Base-by-base conservation (phyloP, 2,329 filamentous ascomycete species). In the Fusarium ambrosium region DNA sequence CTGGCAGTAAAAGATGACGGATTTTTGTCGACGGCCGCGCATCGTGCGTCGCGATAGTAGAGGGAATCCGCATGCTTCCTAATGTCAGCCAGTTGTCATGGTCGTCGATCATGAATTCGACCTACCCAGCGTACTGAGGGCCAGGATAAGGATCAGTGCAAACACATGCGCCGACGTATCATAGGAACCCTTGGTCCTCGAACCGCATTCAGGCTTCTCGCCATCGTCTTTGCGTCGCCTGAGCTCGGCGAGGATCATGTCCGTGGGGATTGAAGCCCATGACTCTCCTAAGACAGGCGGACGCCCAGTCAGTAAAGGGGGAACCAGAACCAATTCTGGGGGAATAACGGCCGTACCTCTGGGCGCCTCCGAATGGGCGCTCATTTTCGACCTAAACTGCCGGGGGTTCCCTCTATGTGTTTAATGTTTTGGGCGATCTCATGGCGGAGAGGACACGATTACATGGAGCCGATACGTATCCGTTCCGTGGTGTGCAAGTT, bases 141-240 rank as follows among this genome's bases (percentile, higher is more conserved):
- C 79, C 62, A 94, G 84, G 66, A 94, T 93, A 43, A 94, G 83
- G 68, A 93, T 85, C 66, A 94, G 82, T 51, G 92, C 92, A 78
- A 91, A 89, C 61, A 94, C 88, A 80, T 94, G 92, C 48, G 92
- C 84, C 2, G 88, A 85, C 0, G 90, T 92, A 74, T 94, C 91
- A 82, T 94, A 94, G 73, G 83, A 82, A 27, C 88, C 89, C 67
- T 82, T 82, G 62, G 87, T 83, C 59, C 85, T 85, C 6, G 87
- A 87, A 39, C 89, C 89, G 75, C 89, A 91, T 36, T 82, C 80
- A 6, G 89, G 89, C 68, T 84, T 86, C 39, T 84, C 78, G 36
- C 80, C 82, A 61, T 82, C 80, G 10, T 82, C 78, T 66, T 85
- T 85, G 65, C 89, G 87, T 74, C 85, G 84, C 34, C 84, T 82